Percentiles rank a stretch among this genome's conserved stretches.
Conservation (phyloP, 108 stramenopile species). For the Nannochloropsis salina region DNA sequence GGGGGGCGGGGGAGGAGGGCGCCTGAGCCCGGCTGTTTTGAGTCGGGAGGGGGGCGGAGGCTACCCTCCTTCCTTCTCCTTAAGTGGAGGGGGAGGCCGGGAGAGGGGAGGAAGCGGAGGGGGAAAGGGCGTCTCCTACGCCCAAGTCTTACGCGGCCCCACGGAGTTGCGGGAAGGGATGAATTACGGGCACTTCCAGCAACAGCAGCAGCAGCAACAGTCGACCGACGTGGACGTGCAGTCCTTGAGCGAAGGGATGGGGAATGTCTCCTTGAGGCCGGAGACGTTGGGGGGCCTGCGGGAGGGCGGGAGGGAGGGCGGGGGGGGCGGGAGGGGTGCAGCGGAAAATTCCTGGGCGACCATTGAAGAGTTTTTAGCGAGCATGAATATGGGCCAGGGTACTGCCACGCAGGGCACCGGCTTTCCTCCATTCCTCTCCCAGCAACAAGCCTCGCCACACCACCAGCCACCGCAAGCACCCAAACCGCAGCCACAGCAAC, state of each 20-base stretch:
- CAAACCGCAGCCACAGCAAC: background rate
- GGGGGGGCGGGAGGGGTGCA: background rate
- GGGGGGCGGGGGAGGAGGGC: slow-evolving; percentile 21
- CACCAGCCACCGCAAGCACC: no score
- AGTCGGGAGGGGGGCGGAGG: background rate
- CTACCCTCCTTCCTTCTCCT: background rate
- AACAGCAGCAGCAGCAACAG: slow-evolving; percentile 26
- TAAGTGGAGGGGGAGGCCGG: background rate
- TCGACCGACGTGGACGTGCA: background rate
- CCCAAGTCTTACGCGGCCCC: background rate
- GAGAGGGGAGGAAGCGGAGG: background rate
- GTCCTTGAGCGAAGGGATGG: slow-evolving; percentile 3
- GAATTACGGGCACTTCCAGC: background rate
- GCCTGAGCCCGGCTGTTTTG: slow-evolving; percentile 22
- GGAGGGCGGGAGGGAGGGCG: background rate
- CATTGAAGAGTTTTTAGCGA: background rate
- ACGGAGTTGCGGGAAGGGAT: background rate
- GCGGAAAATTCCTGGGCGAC: background rate
- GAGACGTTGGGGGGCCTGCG: background rate
- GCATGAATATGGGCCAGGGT: background rate
- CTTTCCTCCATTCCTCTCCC: background rate
- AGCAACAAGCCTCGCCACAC: background rate
- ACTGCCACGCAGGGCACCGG: background rate
- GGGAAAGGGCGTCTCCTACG: background rate
- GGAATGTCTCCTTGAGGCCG: background rate